Base-by-base conservation (phyloP, 2,329 filamentous ascomycete species). In the Penicillium sp. region DNA sequence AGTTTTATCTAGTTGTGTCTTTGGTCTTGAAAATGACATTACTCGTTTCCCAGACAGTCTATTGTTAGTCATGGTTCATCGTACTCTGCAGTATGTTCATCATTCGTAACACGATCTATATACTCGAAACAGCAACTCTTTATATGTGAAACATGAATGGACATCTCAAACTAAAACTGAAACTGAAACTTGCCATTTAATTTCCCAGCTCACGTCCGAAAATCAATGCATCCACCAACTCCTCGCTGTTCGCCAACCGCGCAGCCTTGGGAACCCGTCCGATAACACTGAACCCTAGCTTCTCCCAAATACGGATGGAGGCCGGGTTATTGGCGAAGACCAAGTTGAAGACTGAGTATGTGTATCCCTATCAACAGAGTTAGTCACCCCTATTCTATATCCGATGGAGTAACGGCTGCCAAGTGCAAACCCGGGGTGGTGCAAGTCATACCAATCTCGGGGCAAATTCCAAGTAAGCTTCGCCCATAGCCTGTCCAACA, bases 311-410 rank as follows among this genome's bases (percentile, higher is more conserved):
- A 21, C 67, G 69, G 55, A 75, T 68, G 0, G 73, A 76, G 10
- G 73, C 74, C 8, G 70, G 66, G 52, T 76, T 76, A 38, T 76
- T 76, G 19, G 69, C 74, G 50, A 76, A 76, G 5, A 76, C 74
- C 19, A 76, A 64, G 56, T 76, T 76, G 61, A 76, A 76, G 13
- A 76, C 74, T 13, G 73, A 76, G 62, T 75, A 76, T 63, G 69
- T 75, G 63, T 76, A 76, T 42, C 74, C 74, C 74, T 76, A 50
- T 1, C 38, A 9, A 43, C 9, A 45, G 21, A 33, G 43, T 57
- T 57, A 58, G 53, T 40, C 10, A 55, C n/a, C 8, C 21, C 2
- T 25, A 8, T n/a, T 13, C 4, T 15, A 6, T 21, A 2, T 62
- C 46, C 21, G 10, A 15, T 12, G 12, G n/a, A 31, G 7, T 13